These are phyloP conservation scores for Phytopythium boreale DNA, from an alignment of 352 stramenopile species.

Conservation along the genomic window DNA sequence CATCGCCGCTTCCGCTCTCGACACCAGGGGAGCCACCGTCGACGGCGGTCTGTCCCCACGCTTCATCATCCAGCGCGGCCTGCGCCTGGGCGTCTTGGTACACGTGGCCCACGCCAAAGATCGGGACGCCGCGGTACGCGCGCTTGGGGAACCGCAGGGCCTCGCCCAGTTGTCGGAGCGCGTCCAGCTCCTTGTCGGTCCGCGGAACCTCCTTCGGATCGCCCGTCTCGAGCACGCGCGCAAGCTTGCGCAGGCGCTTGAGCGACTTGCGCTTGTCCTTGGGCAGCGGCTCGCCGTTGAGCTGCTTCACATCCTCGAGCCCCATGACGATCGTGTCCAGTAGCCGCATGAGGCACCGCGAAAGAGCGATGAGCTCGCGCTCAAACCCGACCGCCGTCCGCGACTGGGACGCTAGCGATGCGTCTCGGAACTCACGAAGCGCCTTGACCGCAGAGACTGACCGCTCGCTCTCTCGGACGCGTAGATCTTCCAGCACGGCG, in stretches of 20 bases:
- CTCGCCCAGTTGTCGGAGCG: constrained; percentile 41
- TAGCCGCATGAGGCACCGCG: constrained; percentile 34
- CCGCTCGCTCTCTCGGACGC: constrained; percentile 44
- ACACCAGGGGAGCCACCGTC: constrained; percentile 16
- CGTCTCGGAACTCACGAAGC: constrained; percentile 25
- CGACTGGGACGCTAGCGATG: constrained; percentile 33
- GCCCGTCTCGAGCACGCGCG: constrained; percentile 47
- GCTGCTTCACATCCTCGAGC: constrained; percentile 48
- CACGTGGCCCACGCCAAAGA: constrained; percentile 30
- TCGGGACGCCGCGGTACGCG: constrained; percentile 40
- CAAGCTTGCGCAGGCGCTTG: constrained; percentile 61
- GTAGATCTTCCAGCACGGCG: constrained; percentile 44
- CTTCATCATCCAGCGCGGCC: constrained; percentile 17
- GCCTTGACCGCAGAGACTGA: constrained; percentile 27
- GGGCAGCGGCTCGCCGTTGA: constrained; percentile 35
- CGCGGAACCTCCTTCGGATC: constrained; percentile 53
- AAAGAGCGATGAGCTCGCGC: constrained; percentile 42
- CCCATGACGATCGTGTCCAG: constrained; percentile 66
- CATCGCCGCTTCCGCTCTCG: constrained; percentile 10
- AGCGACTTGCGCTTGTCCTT: constrained; percentile 73
- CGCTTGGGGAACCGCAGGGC: constrained; percentile 46
- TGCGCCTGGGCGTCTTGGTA: constrained; percentile 22
- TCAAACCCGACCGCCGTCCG: constrained; percentile 40
- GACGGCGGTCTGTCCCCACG: constrained; percentile 12
- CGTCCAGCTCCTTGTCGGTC: constrained; percentile 41